Evolutionary conservation across 345 rosid species (phyloP), one percentile per base, ranked within the genome.

Genomic region (Viola odorata): DNA sequence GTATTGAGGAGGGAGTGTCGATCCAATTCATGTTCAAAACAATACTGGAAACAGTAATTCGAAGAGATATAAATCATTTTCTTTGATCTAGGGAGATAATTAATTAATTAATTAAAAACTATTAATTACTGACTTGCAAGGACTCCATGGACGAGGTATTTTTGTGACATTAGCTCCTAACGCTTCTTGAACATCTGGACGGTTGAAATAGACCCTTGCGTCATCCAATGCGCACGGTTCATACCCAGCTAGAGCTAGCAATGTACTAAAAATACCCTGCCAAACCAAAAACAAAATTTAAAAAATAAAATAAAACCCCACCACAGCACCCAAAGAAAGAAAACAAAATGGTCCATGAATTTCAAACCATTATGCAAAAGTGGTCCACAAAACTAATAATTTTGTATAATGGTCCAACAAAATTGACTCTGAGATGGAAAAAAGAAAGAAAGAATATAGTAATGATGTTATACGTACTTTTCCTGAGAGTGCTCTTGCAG

Each of bases 141-240:
- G 62, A 4, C 11, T 6, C 56, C 62, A 57, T 15, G 70, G 58
- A n/a, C 32, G 13, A 8, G 63, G 41, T 5, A 66, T 58, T 8
- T 41, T 58, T 50, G 63, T 66, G 4, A 66, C 70, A 13, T 66
- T 66, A 14, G 70, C 70, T 16, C 58, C 58, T 15, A 67, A 15
- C 5, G 65, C 65, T 38, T 60, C 54, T 38, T 67, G 71, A 53
- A 67, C 71, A 15, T 67, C 65, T 32, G 57, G 51, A n/a, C 64
- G 41, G 32, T 59, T 67, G 40, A 67, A 59, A 45, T 67, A 67
- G 1, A 0, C 10, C 4, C 17, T 49, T 6, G 66, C 48, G 6
- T 63, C 32, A 36, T 63, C 37, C 5, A 49, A n/a, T 12, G 48
- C 36, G 14, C 77, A 66, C 11, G 39, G 63, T 10, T 62, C 50